These are phyloP conservation scores for Diospyros kaki DNA, from an alignment of 148 eudicot species.

Conservation along the genomic window DNA sequence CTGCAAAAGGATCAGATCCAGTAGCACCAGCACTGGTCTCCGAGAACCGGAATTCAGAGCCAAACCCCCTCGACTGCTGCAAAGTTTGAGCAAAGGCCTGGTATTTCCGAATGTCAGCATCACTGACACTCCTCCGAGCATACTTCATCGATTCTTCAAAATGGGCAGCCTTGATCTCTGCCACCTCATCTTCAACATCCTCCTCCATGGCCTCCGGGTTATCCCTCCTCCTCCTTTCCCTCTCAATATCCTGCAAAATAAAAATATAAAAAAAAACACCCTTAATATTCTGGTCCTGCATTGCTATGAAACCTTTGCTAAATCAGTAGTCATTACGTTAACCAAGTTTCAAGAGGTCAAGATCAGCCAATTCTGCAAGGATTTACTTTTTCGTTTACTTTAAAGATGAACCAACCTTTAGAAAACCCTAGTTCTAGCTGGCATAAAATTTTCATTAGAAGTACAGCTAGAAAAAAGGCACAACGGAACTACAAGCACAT, in stretches of 20 bases:
- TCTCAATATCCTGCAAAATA: conserved; percentile 63
- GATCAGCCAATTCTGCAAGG: not conserved
- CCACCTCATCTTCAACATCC: conserved; percentile 68
- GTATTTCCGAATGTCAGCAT: conserved; percentile 82
- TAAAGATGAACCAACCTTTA: too few relatives aligned
- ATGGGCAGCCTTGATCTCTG: conserved; percentile 68
- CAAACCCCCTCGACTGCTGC: conserved; percentile 84
- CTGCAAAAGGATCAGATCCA: conserved; percentile 53
- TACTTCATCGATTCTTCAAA: conserved; percentile 84
- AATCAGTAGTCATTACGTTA: not conserved
- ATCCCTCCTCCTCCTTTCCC: conserved; percentile 55
- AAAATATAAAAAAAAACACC: not conserved
- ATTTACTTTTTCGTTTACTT: too few relatives aligned
- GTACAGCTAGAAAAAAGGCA: too few relatives aligned
- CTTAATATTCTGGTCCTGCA: not conserved
- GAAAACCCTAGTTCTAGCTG: too few relatives aligned
- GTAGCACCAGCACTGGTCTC: conserved; percentile 32
- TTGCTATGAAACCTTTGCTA: not conserved
- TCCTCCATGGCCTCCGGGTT: conserved; percentile 88
- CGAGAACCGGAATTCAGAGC: conserved; percentile 62
- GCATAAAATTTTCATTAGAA: too few relatives aligned
- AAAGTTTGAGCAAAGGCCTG: conserved; percentile 84
- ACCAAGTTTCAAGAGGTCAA: not conserved
- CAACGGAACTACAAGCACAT: not conserved
- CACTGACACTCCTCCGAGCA: conserved; percentile 85